phyloP scores from a whole-genome alignment of 176 grass and related monocot species.

The Avena atlantica region DNA sequence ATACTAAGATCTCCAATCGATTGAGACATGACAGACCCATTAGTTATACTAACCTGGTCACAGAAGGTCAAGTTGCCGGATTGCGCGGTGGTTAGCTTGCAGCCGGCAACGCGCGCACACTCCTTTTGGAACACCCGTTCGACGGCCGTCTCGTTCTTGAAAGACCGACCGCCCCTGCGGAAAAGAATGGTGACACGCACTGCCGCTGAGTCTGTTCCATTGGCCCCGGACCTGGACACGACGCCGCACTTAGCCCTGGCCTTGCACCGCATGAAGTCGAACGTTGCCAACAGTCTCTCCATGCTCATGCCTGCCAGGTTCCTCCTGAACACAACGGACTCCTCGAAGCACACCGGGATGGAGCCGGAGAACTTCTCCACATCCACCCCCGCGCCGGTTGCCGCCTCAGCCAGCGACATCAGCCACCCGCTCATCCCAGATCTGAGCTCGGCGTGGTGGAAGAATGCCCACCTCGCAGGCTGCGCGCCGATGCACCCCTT shows the following conservation, averaged over 20 bases:
- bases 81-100: constrained; percentile 44
- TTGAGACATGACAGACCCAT: background rate
- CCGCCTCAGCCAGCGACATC: constrained; percentile 22
- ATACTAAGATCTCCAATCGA: background rate
- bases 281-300: constrained; percentile 39
- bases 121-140: constrained; percentile 48
- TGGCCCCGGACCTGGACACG: background rate
- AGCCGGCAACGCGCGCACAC: constrained; percentile 51
- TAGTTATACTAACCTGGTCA: constrained; percentile 44
- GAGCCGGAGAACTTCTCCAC: constrained; percentile 43
- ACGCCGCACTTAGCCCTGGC: constrained; percentile 56
- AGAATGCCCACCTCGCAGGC: constrained; percentile 62
- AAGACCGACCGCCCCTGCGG: constrained; percentile 50
- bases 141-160: constrained; percentile 69
- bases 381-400: background rate
- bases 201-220: background rate
- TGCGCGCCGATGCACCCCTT: constrained; percentile 12
- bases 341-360: constrained; percentile 63
- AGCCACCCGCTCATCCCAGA: constrained; percentile 54
- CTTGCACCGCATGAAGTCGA: constrained; percentile 64
- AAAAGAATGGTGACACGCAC: constrained; percentile 63
- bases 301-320: constrained; percentile 41
- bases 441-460: constrained; percentile 61
- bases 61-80: constrained; percentile 70
- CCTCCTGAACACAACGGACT: constrained; percentile 68